Percentiles rank a stretch among this genome's conserved stretches.
Evolutionary conservation across 2,329 filamentous ascomycete species (phyloP).

Genomic region (Paecilomyces niveus): DNA sequence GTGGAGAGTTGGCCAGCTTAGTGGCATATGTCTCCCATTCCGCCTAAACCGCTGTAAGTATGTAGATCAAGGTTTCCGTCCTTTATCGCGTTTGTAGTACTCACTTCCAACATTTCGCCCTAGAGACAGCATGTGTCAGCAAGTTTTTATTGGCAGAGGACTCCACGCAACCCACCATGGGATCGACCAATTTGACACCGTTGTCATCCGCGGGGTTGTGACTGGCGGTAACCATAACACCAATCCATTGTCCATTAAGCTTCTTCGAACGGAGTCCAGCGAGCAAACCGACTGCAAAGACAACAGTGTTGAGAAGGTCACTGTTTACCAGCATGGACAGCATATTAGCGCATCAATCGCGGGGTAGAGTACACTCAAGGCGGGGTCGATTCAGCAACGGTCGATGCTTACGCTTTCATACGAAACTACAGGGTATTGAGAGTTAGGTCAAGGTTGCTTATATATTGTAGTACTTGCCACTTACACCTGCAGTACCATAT

Average conservation of each 20-base stretch:
- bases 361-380: constrained; percentile 20
- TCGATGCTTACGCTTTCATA: constrained; percentile 56
- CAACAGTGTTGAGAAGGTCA: constrained; percentile 80
- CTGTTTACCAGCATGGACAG: constrained; percentile 33
- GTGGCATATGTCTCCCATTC: constrained; percentile 92
- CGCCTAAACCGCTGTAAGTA: constrained; percentile 36
- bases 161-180: constrained; percentile 53
- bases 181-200: constrained; percentile 92
- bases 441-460: constrained; percentile 7
- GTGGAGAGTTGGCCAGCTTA: constrained; percentile 74
- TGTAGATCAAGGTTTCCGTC: constrained; percentile 8
- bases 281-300: constrained; percentile 86
- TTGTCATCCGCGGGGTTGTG: constrained; percentile 89
- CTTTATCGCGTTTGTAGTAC: constrained; percentile 7
- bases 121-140: constrained; percentile 20
- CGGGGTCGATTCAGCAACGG: constrained; percentile 18
- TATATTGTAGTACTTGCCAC: constrained; percentile 20
- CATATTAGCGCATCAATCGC: constrained; percentile 24
- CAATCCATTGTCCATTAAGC: constrained; percentile 82
- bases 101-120: constrained; percentile 92
- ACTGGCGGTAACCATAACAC: constrained; percentile 92
- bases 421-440: constrained; percentile 47
- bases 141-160: constrained; percentile 4
- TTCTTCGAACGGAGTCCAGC: constrained; percentile 84
- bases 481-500: constrained; percentile 56